A percentile compares a stretch with the other conserved stretches of the same genome.
phyloP scores from a whole-genome alignment of 2,329 filamentous ascomycete genomes.

The Nigrospora osmanthi region DNA sequence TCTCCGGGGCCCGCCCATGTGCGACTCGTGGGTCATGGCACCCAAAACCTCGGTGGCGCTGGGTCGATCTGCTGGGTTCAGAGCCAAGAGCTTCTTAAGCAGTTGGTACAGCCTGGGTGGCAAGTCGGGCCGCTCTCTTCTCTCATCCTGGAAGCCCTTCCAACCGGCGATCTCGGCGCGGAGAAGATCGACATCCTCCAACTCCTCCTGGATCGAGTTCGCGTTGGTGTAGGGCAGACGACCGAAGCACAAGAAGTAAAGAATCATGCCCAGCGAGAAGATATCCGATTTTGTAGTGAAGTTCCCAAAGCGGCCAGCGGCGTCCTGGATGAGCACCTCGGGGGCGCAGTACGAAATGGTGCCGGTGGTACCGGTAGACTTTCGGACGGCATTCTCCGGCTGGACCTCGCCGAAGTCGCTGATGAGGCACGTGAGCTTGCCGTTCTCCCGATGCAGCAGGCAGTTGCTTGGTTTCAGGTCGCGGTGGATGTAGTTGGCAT shows the following conservation, averaged over 20 bases:
- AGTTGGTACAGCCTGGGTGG: conserved; percentile 81
- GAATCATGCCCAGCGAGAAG: conserved; percentile 97
- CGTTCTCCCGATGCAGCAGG: conserved; percentile 69
- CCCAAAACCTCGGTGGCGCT: conserved; percentile 78
- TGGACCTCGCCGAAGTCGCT: conserved; percentile 99
- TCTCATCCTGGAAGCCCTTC: conserved; percentile 77
- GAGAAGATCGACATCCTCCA: conserved; percentile 81
- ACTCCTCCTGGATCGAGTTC: conserved; percentile 80
- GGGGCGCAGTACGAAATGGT: conserved; percentile 97
- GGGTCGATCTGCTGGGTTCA: conserved; percentile 70
- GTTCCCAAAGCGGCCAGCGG: conserved; percentile 71
- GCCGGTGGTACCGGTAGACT: conserved; percentile 86
- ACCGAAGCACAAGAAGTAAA: conserved; percentile 97
- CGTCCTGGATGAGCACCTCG: conserved; percentile 70
- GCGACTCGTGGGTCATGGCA: conserved; percentile 64
- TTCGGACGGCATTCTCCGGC: conserved; percentile 69
- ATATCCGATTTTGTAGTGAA: conserved; percentile 97
- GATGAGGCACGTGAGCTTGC: conserved; percentile 71
- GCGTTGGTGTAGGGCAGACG: conserved; percentile 78
- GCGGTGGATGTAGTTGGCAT: conserved; percentile 88
- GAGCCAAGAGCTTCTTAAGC: conserved; percentile 70
- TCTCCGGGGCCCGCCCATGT: conserved; percentile 31
- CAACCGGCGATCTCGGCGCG: conserved; percentile 80
- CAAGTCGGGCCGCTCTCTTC: conserved; percentile 68
- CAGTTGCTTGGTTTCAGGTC: conserved; percentile 97